Evolutionary conservation across 2,329 filamentous ascomycete species (phyloP), one percentile per base, ranked within the genome.

Genomic region (Cladophialophora exuberans): DNA sequence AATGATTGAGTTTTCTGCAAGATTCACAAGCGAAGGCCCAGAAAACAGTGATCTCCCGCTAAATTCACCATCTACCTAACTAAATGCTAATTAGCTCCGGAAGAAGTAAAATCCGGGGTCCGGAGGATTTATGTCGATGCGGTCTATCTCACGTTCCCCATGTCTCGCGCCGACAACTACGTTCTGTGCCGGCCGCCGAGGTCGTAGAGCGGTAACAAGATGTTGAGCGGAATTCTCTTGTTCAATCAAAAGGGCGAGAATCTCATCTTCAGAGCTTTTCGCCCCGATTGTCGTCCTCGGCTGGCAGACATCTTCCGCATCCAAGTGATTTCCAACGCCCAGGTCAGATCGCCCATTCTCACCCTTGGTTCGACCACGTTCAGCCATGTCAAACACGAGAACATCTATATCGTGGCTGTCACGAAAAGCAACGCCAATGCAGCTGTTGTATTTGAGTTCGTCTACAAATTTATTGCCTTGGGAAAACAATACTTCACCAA

Each of bases 201-300:
- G 54, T 54, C 51, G 20, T 56, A 17, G 41, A 52, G 23, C 42
- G 18, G 41, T 35, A 33, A 20, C 57, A 62, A 28, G 17, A 99
- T 99, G 95, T 81, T 99, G 65, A 97, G 93, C 66, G 94, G 94
- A 57, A 93, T 99, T 69, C 85, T 99, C 65, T 87, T 99, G 65
- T 99, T 99, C 83, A 99, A 99, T 66, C 94, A 99, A 74, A 99
- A 99, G 78, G 94, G 94, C 77, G 94, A 99, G 79, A 97, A 99
- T 76, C 89, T 99, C 70, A 99, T 99, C 75, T 97, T 99, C 79
- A 90, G 94, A 70, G 91, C 94, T 67, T 99, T 99, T 77, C 91
- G 94, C 70, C 96, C 96, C 73, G 95, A 99, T 78, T 97, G 94
- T 77, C 90, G 95, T 54, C 94, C 94, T 52, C 90, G 94, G 49